phyloP scores from a whole-genome alignment of 495 filamentous ascomycete species.

The Chaetomidium leptoderma region DNA sequence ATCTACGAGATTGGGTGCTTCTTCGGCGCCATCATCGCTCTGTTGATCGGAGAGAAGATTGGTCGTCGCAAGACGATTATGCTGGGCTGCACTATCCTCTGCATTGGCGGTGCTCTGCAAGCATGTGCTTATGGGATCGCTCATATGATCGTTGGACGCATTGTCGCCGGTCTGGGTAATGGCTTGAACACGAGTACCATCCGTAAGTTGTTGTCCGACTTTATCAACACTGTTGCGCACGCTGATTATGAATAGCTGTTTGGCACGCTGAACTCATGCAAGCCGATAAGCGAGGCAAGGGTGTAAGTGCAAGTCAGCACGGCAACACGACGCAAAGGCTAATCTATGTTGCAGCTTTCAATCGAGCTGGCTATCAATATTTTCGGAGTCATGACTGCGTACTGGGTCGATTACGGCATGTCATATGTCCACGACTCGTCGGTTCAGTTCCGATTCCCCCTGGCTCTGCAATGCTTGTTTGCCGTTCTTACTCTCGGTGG shows the following conservation, averaged over 20 bases:
- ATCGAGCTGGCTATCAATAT: constrained; percentile 2
- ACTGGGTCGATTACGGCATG: constrained; percentile 7
- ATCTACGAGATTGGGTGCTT: constrained; percentile 74
- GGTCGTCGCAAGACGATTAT: constrained; percentile 69
- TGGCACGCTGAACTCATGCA: constrained; percentile 7
- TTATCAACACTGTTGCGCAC: background rate
- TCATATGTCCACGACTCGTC: background rate
- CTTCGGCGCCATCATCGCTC: constrained; percentile 61
- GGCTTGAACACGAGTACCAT: constrained; percentile 2
- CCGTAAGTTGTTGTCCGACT: background rate
- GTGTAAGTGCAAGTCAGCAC: background rate
- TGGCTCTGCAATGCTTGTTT: background rate
- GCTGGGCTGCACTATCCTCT: constrained; percentile 63
- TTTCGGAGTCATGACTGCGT: constrained; percentile 4
- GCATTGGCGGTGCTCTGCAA: constrained; percentile 64
- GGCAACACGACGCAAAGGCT: background rate
- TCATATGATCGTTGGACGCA: constrained; percentile 62
- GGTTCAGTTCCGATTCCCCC: background rate
- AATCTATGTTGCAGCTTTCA: background rate
- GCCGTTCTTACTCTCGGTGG: background rate
- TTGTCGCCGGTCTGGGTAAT: constrained; percentile 49
- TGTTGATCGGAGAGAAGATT: constrained; percentile 67
- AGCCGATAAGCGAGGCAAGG: constrained; percentile 1
- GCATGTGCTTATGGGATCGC: constrained; percentile 53
- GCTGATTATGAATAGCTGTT: background rate